Conservation (phyloP, 1,139 yeast species). For the Suhomyces bokatorum region DNA sequence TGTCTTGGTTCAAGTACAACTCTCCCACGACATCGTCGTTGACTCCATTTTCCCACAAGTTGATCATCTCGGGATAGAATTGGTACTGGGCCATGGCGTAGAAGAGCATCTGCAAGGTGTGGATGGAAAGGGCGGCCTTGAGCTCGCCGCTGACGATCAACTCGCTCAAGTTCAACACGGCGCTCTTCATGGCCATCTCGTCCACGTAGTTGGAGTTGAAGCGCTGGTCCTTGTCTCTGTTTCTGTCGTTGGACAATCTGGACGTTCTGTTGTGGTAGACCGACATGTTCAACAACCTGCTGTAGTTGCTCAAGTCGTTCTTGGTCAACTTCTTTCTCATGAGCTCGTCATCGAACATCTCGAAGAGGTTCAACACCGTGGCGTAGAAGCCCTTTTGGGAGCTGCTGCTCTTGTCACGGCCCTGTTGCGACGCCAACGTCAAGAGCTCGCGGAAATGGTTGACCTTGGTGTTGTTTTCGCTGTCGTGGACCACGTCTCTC, state of each 20-base stretch:
- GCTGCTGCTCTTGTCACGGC: conserved; percentile 16
- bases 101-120: conserved; percentile 23
- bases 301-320: conserved; percentile 30
- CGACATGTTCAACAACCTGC: conserved; percentile 29
- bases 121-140: conserved; percentile 10
- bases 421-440: conserved; percentile 22
- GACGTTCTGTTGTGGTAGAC: conserved; percentile 33
- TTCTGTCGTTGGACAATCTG: conserved; percentile 34
- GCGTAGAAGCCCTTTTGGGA: conserved; percentile 24
- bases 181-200: conserved; percentile 34
- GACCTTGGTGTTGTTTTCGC: conserved; percentile 25
- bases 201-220: conserved; percentile 27
- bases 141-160: conserved; percentile 35
- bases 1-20: conserved; percentile 47
- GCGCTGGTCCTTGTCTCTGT: conserved; percentile 44
- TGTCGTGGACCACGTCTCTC: conserved; percentile 19
- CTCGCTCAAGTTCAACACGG: conserved; percentile 37
- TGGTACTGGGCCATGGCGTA: conserved; percentile 40
- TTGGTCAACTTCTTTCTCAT: conserved; percentile 27
- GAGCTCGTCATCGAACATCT: conserved; percentile 31
- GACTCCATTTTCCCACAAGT: conserved; percentile 48
- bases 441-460: conserved; percentile 33
- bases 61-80: conserved; percentile 36
- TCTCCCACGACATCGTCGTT: conserved; percentile 31
- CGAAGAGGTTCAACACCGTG: conserved; percentile 23